Evolutionary conservation across 2,329 filamentous ascomycete genomes (phyloP).

Genomic region (Pseudogymnoascus sp.): DNA sequence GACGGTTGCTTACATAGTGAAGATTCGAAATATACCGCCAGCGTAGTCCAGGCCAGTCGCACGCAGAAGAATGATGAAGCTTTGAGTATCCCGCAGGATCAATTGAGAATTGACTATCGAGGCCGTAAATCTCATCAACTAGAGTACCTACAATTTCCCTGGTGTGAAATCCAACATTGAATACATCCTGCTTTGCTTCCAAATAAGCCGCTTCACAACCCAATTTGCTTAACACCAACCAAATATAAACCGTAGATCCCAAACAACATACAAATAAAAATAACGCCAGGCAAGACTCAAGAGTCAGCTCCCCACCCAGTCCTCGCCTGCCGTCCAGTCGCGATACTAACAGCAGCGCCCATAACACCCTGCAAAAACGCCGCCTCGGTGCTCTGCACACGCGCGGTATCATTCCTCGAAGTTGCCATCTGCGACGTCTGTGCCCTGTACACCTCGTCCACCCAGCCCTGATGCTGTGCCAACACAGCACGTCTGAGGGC

Average conservation of each 20-base stretch:
- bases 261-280: neutral
- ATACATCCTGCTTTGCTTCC: neutral
- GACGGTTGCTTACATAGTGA: neutral
- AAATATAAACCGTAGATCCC: neutral
- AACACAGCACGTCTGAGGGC: neutral
- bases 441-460: constrained; percentile 12
- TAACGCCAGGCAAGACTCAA: neutral
- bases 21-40: neutral
- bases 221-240: neutral
- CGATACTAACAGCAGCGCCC: neutral
- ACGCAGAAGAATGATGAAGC: neutral
- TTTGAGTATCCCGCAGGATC: neutral
- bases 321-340: neutral
- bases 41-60: neutral
- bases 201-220: neutral
- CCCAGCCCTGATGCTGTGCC: constrained; percentile 5
- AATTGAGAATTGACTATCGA: neutral
- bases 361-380: neutral
- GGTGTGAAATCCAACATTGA: neutral
- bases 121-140: neutral
- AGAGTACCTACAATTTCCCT: neutral
- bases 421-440: constrained; percentile 10
- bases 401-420: neutral
- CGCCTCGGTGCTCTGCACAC: neutral
- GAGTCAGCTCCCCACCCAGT: neutral